These are phyloP conservation scores for Taphrina flavorubra DNA, from an alignment of 1,139 yeast species.

Conservation along the genomic window DNA sequence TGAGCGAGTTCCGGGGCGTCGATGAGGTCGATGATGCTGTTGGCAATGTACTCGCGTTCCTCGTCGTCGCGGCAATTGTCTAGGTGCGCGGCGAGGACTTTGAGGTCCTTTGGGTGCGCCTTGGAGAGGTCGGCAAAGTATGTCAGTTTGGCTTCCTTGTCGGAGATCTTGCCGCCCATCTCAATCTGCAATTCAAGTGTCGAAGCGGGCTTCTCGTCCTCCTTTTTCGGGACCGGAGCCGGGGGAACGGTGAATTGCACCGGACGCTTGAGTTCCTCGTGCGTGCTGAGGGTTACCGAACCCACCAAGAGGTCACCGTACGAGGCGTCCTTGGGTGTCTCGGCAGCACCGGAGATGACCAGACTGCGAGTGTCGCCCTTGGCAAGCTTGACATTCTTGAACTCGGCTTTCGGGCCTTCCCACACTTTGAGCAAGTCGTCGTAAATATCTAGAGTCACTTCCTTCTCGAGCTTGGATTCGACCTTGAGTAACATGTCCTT, in stretches of 20 bases:
- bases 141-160: conserved; percentile 36
- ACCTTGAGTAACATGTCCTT: conserved; percentile 37
- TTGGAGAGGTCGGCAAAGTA: conserved; percentile 37
- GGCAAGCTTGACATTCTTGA: conserved; percentile 32
- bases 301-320: conserved; percentile 41
- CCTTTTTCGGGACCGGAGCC: conserved; percentile 26
- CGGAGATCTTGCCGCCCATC: conserved; percentile 37
- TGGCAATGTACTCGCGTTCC: conserved; percentile 33
- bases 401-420: conserved; percentile 36
- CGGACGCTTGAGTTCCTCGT: conserved; percentile 18
- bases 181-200: conserved; percentile 42
- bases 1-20: conserved; percentile 39
- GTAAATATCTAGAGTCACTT: conserved; percentile 40
- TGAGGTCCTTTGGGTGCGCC: conserved; percentile 37
- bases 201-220: conserved; percentile 25
- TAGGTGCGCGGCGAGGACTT: conserved; percentile 38
- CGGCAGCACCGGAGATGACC: conserved; percentile 39
- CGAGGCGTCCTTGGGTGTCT: conserved; percentile 41
- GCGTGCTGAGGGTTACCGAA: conserved; percentile 31
- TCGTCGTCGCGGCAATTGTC: conserved; percentile 34
- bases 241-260: conserved; percentile 21
- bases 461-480: conserved; percentile 38
- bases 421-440: conserved; percentile 39
- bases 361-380: conserved; percentile 25
- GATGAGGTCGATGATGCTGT: conserved; percentile 35